Evolutionary conservation across 1,139 yeast genomes (phyloP), one percentile per base, ranked within the genome.

Genomic region (Lodderomyces metapsilosis): DNA sequence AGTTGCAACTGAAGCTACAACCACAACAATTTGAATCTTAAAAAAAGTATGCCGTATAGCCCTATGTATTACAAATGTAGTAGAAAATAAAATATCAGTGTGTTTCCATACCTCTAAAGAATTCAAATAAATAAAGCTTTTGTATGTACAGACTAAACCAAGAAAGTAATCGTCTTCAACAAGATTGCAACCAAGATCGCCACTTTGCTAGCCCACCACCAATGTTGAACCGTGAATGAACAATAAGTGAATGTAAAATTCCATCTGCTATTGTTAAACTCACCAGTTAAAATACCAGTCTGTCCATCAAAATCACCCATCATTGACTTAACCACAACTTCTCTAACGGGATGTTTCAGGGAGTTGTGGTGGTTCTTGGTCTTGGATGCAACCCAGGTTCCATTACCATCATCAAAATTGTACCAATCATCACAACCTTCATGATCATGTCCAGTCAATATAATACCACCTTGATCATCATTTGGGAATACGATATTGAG

Each of bases 281-380:
- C 76, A 2, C 95, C 97, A 0, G 89, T 82, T 48, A 92, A 65
- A 15, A 92, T 64, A 0, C 97, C 98, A 1, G 92, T 78, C 54
- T 86, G 88, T 2, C 98, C 98, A 42, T 84, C 86, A 55, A 72
- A 92, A 58, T 91, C 96, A 10, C 98, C 98, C 98, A 92, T 92
- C 83, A 91, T 86, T 27, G 96, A 80, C 43, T 89, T 71, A 10
- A 92, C 97, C 0, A 95, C 94, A 39, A 87, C 68, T 61, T 92
- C 98, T 41, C 83, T 71, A 10, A 91, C 66, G 18, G 74, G 66
- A 17, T 62, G 57, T 20, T 65, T 61, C n/a, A n/a, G n/a, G n/a
- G n/a, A n/a, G n/a, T 15, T 58, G 57, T 2, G 58, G 28, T 8
- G 48, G 47, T 5, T 48, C 37, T 20, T 58, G 54, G 61, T 58